Base-by-base conservation (phyloP, 2,329 filamentous ascomycete species). In the Botrytis medusae region DNA sequence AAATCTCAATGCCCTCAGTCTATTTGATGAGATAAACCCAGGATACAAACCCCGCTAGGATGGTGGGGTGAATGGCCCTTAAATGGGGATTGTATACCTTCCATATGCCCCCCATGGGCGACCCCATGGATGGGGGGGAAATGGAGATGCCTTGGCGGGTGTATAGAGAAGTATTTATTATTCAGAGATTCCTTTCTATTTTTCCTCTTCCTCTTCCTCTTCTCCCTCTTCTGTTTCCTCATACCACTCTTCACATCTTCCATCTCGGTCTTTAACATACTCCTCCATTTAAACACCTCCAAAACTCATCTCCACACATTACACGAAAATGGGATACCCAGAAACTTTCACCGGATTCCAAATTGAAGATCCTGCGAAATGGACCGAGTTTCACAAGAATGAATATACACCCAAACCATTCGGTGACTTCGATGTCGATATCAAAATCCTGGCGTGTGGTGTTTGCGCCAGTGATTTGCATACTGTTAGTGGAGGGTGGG, bases 391-490 rank as follows among this genome's bases (percentile, higher is more conserved):
- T 73, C 77, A 80, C 61, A 79, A 80, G 74, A 80, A 79, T 44
- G 79, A 95, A 85, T 94, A 93, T 85, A 88, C 90, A 78, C 90
- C 95, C 74, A 96, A 97, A 85, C 92, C 92, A 29, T 97, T 97
- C 81, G 93, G 91, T 77, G 93, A 95, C 81, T 88, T 93, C 83
- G 94, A 97, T 81, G 89, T 97, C 79, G 94, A 97, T 81, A 89
- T 97, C 83, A 92, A 95, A 85, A 91, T 97, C 79, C 90, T 94
- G 77, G 91, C 89, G 81, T 95, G 93, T 80, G 92, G 93, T 80
- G 87, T 94, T 71, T 94, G 92, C 81, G 89, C 91, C 77, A 91
- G 88, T 77, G 91, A 94, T 80, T 85, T 92, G 65, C 91, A 93
- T 83, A 93, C 89, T 74, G 87, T 93, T 80, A 89, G 82, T 79